These are phyloP conservation scores for Neonothopanus nambi DNA, from an alignment of 1,284 basidiomycete genomes.

Conservation along the genomic window DNA sequence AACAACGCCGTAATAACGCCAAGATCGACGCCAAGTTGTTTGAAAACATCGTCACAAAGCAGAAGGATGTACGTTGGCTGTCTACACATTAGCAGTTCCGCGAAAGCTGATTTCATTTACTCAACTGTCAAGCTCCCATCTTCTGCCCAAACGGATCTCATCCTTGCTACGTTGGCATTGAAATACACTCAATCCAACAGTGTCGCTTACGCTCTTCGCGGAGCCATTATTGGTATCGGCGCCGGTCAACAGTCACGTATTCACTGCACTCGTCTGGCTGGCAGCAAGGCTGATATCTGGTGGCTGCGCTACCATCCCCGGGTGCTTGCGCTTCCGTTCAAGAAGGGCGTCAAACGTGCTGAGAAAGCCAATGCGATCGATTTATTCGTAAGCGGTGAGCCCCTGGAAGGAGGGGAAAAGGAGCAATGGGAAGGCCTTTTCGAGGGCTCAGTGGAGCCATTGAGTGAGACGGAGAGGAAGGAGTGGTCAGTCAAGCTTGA, in stretches of 20 bases:
- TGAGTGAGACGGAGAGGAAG: conserved; percentile 74
- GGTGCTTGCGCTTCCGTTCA: conserved; percentile 91
- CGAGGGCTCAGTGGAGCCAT: conserved; percentile 67
- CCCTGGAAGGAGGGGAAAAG: conserved; percentile 86
- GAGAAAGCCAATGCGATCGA: conserved; percentile 99
- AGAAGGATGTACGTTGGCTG: conserved; percentile 68
- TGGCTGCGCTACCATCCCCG: conserved; percentile 97
- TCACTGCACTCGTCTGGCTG: conserved; percentile 98
- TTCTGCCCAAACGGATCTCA: conserved; percentile 80
- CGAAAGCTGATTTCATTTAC: neutral
- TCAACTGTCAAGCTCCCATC: conserved; percentile 65
- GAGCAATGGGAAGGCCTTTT: conserved; percentile 92
- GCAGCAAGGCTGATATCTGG: conserved; percentile 98
- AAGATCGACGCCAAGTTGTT: conserved; percentile 87
- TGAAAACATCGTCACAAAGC: conserved; percentile 85
- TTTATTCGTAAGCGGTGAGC: conserved; percentile 91
- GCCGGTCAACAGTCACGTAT: conserved; percentile 99
- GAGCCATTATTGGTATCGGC: conserved; percentile 93
- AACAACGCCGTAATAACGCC: conserved; percentile 90
- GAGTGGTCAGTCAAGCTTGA: conserved; percentile 74
- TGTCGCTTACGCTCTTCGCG: conserved; percentile 94
- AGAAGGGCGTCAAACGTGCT: conserved; percentile 95
- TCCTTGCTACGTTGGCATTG: conserved; percentile 93
- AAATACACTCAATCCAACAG: conserved; percentile 99
- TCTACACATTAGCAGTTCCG: neutral